phyloP scores from a whole-genome alignment of 2,329 filamentous ascomycete genomes.

The Teratosphaeriaceae sp. region DNA sequence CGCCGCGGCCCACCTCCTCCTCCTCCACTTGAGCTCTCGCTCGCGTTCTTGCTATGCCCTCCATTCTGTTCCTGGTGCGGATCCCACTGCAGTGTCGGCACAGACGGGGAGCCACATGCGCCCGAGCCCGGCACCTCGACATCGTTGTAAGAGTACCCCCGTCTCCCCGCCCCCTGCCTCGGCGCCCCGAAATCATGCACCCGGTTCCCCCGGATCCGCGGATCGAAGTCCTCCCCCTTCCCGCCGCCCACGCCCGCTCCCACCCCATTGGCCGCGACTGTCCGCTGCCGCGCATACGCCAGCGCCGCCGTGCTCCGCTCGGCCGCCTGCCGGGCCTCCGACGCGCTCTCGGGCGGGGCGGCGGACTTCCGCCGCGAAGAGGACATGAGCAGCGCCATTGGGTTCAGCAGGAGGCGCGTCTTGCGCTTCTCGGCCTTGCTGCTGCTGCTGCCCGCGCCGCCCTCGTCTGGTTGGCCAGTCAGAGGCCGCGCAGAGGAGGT shows the following conservation, averaged over 20 bases:
- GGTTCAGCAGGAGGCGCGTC: conserved; percentile 47
- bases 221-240: conserved; percentile 53
- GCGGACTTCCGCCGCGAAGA: conserved; percentile 13
- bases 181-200: conserved; percentile 61
- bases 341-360: too few relatives aligned
- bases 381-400: conserved; percentile 54
- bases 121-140: conserved; percentile 3
- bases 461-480: too few relatives aligned
- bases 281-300: conserved; percentile 39
- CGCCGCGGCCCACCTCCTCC: conserved; percentile 18
- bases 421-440: conserved; percentile 30
- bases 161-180: conserved; percentile 26
- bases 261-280: conserved; percentile 49
- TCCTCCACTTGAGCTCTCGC: conserved; percentile 5
- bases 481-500: too few relatives aligned
- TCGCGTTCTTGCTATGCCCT: not conserved
- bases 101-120: not conserved
- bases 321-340: conserved; percentile 18
- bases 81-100: not conserved
- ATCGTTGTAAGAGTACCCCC: conserved; percentile 27
- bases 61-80: not conserved
- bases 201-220: conserved; percentile 55
- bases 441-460: not conserved
- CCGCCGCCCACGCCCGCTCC: too few relatives aligned
- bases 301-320: conserved; percentile 31